Conservation (phyloP, 768 basidiomycete species). For the Suillus subluteus region DNA sequence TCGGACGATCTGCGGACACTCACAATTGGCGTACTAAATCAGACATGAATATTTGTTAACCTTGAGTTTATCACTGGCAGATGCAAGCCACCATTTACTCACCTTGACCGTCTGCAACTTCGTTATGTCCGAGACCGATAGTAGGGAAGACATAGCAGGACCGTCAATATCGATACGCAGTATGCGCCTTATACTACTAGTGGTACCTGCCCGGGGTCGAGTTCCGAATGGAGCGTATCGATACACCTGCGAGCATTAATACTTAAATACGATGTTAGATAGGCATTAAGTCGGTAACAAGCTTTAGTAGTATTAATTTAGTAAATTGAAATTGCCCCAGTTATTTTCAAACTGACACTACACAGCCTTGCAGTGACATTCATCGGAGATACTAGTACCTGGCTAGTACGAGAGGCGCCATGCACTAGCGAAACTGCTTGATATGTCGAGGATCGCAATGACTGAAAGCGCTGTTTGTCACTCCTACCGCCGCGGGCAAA, state of each 20-base stretch:
- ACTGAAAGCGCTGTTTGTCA: no score
- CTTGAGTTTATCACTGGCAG: not conserved
- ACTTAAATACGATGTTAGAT: not conserved
- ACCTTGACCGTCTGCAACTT: slow-evolving; percentile 23
- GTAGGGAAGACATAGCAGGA: not conserved
- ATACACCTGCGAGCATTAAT: not conserved
- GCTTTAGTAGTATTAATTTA: no score
- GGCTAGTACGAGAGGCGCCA: no score
- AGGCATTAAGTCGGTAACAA: not conserved
- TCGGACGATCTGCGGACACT: not conserved
- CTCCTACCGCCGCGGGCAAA: no score
- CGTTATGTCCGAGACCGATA: slow-evolving; percentile 8
- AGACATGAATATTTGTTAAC: not conserved
- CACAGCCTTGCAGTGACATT: no score
- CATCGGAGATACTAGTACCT: no score
- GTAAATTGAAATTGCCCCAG: not conserved
- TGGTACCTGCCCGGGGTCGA: not conserved
- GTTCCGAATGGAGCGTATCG: not conserved
- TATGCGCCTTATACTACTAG: not conserved
- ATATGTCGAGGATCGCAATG: no score
- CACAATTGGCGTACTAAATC: slow-evolving; percentile 23
- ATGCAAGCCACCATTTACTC: not conserved
- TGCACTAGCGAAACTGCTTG: no score
- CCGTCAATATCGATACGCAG: not conserved
- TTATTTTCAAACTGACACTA: not conserved